Percentiles rank a stretch among this genome's conserved stretches.
Conservation (phyloP, 345 rosid species). For the Boechera stricta region DNA sequence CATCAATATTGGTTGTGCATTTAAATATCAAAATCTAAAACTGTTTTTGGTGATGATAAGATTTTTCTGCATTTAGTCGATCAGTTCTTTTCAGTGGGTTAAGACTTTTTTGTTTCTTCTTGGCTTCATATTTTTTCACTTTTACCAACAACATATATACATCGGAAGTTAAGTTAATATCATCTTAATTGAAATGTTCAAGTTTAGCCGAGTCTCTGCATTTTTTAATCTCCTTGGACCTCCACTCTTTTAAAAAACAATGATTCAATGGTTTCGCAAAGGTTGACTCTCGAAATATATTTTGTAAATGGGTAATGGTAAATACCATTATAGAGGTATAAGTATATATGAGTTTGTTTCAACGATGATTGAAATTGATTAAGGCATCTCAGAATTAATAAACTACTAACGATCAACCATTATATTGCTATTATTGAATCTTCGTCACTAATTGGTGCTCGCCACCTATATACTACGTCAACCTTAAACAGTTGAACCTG, state of each 20-base stretch:
- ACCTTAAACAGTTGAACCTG: background rate
- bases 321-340: background rate
- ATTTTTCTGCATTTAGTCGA: too few species aligned
- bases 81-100: too few species aligned
- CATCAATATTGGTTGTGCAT: too few species aligned
- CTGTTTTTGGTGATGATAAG: too few species aligned
- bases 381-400: background rate
- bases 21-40: too few species aligned
- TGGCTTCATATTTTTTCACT: too few species aligned
- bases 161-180: background rate
- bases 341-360: background rate
- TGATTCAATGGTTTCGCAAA: background rate
- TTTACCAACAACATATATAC: too few species aligned
- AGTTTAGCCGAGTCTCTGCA: background rate
- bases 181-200: background rate
- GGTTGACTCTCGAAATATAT: constrained; percentile 1
- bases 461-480: background rate
- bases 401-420: background rate
- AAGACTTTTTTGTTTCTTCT: too few species aligned
- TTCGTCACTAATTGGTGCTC: background rate
- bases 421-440: too few species aligned
- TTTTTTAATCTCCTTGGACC: background rate
- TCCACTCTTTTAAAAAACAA: background rate
- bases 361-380: background rate
- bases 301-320: background rate